Percentiles rank a stretch among this genome's conserved stretches.
These are phyloP conservation scores for Cladosporium cucumerinum DNA, from an alignment of 2,329 filamentous ascomycete genomes.

Conservation along the genomic window DNA sequence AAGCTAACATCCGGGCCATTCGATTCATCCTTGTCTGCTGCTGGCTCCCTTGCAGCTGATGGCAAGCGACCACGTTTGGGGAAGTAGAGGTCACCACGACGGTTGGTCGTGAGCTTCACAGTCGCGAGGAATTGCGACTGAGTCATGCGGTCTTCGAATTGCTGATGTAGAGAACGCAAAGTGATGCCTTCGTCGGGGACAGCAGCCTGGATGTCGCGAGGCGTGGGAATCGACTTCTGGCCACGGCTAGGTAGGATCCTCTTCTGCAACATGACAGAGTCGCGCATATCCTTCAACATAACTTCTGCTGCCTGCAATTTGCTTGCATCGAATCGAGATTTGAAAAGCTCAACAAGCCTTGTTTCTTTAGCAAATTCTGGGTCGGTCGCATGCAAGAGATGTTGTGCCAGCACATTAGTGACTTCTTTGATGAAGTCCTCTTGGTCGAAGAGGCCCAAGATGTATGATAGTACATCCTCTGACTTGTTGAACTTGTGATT, in stretches of 20 bases:
- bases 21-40: background rate
- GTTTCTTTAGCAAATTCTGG: slow-evolving; percentile 72
- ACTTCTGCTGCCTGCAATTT: slow-evolving; percentile 91
- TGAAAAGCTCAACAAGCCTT: slow-evolving; percentile 79
- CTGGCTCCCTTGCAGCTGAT: slow-evolving; percentile 17
- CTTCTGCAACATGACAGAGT: slow-evolving; percentile 64
- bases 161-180: slow-evolving; percentile 30
- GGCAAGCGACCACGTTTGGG: slow-evolving; percentile 29
- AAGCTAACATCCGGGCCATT: slow-evolving; percentile 58
- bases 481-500: slow-evolving; percentile 85
- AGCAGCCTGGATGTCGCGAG: slow-evolving; percentile 33
- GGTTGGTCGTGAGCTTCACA: slow-evolving; percentile 28
- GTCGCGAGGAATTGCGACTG: slow-evolving; percentile 26
- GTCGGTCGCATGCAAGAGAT: slow-evolving; percentile 63
- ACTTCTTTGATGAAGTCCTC: slow-evolving; percentile 96
- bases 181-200: slow-evolving; percentile 38
- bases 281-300: slow-evolving; percentile 90
- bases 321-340: slow-evolving; percentile 80
- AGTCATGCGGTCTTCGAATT: slow-evolving; percentile 29
- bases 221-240: slow-evolving; percentile 29
- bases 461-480: slow-evolving; percentile 85
- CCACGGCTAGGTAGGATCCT: slow-evolving; percentile 31
- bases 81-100: slow-evolving; percentile 29
- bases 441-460: slow-evolving; percentile 83
- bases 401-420: slow-evolving; percentile 81